Evolutionary conservation across 2,329 filamentous ascomycete genomes (phyloP).

Genomic region (Aspergillus pseudoglaucus): DNA sequence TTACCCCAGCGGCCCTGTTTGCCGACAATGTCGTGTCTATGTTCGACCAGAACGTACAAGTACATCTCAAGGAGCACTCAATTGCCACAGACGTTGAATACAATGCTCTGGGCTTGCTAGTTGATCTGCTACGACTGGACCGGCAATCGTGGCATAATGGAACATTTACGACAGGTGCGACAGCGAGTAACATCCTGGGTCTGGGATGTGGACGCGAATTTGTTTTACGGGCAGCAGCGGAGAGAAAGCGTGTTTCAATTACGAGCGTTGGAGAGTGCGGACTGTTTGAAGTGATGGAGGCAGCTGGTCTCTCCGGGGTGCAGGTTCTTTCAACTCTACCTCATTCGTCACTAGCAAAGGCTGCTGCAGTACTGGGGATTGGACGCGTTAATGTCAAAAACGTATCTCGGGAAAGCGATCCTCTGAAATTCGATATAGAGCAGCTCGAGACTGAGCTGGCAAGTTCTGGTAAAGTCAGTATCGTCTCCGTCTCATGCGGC

Average conservation of each 20-base stretch:
- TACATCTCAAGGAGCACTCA: conserved; percentile 71
- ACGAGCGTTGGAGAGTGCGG: conserved; percentile 62
- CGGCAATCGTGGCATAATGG: conserved; percentile 59
- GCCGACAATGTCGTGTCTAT: conserved; percentile 79
- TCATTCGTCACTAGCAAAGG: conserved; percentile 79
- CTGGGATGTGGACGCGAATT: conserved; percentile 65
- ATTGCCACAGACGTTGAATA: conserved; percentile 72
- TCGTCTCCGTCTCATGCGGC: conserved; percentile 74
- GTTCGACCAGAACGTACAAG: conserved; percentile 76
- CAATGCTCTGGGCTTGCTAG: conserved; percentile 61
- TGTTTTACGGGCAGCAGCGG: conserved; percentile 38
- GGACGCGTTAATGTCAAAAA: conserved; percentile 63
- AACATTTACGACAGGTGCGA: conserved; percentile 72
- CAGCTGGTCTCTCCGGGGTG: conserved; percentile 59
- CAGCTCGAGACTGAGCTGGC: conserved; percentile 56
- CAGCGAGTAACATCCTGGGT: conserved; percentile 59
- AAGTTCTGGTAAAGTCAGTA: conserved; percentile 53
- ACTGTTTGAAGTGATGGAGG: conserved; percentile 58
- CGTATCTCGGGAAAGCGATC: conserved; percentile 44
- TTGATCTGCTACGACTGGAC: conserved; percentile 59
- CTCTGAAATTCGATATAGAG: conserved; percentile 65
- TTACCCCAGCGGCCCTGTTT: conserved; percentile 69
- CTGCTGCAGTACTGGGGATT: conserved; percentile 73
- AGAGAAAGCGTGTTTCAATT: conserved; percentile 21
- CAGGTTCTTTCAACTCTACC: conserved; percentile 74